phyloP scores from a whole-genome alignment of 768 basidiomycete genomes.

The Calvatia gigantea region DNA sequence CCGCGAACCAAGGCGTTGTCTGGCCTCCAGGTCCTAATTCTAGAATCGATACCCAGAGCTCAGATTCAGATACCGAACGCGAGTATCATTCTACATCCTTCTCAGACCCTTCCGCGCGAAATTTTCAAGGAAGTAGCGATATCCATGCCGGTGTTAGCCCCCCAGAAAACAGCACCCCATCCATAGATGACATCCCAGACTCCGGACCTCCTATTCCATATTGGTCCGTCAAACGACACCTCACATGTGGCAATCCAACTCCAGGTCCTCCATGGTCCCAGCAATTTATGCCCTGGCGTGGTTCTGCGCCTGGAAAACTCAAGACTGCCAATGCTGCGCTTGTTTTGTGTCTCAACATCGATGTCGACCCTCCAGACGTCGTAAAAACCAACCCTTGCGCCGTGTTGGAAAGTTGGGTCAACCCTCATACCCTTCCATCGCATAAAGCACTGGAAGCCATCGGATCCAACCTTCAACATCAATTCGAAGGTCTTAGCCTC shows the following conservation, averaged over 20 bases:
- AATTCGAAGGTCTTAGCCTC: slow-evolving; percentile 93
- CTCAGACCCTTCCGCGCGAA: slow-evolving; percentile 46
- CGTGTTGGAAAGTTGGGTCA: slow-evolving; percentile 94
- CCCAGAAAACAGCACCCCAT: slow-evolving; percentile 37
- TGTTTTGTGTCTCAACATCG: slow-evolving; percentile 93
- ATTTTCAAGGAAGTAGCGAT: slow-evolving; percentile 28
- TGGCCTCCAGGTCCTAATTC: slow-evolving; percentile 1
- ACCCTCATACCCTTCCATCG: slow-evolving; percentile 88
- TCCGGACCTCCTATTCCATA: slow-evolving; percentile 67
- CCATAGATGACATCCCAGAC: slow-evolving; percentile 44
- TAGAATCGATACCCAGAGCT: slow-evolving; percentile 24
- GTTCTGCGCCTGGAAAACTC: slow-evolving; percentile 75
- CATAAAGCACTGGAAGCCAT: slow-evolving; percentile 93
- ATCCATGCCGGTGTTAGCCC: slow-evolving; percentile 26
- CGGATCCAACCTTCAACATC: slow-evolving; percentile 88
- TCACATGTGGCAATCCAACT: slow-evolving; percentile 84
- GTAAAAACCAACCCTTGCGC: slow-evolving; percentile 98
- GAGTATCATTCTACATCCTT: slow-evolving; percentile 45
- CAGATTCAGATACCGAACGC: slow-evolving; percentile 55
- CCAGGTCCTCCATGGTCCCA: slow-evolving; percentile 64
- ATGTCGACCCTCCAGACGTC: slow-evolving; percentile 95
- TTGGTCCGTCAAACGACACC: slow-evolving; percentile 87
- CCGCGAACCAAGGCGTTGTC: not conserved
- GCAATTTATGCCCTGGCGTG: slow-evolving; percentile 76
- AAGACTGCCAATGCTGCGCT: slow-evolving; percentile 89